A percentile compares a stretch with the other conserved stretches of the same genome.
Evolutionary conservation across 768 basidiomycete genomes (phyloP).

Genomic region (Suillus variegatus): DNA sequence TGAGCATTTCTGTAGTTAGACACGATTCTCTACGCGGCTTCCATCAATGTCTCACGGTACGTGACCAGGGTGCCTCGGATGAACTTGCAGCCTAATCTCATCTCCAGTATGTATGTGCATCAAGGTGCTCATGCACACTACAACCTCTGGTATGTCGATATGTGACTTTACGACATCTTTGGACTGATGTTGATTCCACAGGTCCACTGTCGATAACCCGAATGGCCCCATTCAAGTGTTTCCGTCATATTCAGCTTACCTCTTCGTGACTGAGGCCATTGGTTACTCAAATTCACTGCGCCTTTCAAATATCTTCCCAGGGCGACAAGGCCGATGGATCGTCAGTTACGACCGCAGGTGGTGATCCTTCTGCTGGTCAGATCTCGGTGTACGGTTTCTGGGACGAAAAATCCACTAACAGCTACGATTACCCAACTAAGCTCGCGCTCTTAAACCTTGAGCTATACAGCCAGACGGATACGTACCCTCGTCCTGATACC

Average conservation of each 20-base stretch:
- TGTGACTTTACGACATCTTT: not conserved
- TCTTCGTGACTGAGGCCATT: slow-evolving; percentile 51
- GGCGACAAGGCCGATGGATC: slow-evolving; percentile 55
- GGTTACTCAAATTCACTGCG: slow-evolving; percentile 44
- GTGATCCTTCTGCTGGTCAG: slow-evolving; percentile 49
- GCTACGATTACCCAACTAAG: slow-evolving; percentile 38
- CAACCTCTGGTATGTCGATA: slow-evolving; percentile 42
- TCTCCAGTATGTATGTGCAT: slow-evolving; percentile 49
- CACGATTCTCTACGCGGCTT: slow-evolving; percentile 24
- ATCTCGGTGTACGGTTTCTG: slow-evolving; percentile 55
- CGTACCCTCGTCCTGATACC: slow-evolving; percentile 40
- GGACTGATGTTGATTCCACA: slow-evolving; percentile 17
- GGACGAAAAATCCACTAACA: slow-evolving; percentile 31
- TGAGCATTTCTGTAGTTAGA: slow-evolving; percentile 16
- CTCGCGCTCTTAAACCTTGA: slow-evolving; percentile 51
- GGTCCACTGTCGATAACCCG: slow-evolving; percentile 49
- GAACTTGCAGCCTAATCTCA: not conserved
- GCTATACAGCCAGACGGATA: slow-evolving; percentile 51
- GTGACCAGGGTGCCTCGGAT: slow-evolving; percentile 1
- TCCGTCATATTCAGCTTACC: slow-evolving; percentile 53
- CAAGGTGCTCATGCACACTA: slow-evolving; percentile 57
- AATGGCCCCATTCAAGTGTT: slow-evolving; percentile 54
- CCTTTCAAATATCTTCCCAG: slow-evolving; percentile 52
- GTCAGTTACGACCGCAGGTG: slow-evolving; percentile 50
- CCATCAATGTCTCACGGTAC: slow-evolving; percentile 50